Evolutionary conservation across 75 land plant genomes (phyloP).

Genomic region (Picea sitchensis): DNA sequence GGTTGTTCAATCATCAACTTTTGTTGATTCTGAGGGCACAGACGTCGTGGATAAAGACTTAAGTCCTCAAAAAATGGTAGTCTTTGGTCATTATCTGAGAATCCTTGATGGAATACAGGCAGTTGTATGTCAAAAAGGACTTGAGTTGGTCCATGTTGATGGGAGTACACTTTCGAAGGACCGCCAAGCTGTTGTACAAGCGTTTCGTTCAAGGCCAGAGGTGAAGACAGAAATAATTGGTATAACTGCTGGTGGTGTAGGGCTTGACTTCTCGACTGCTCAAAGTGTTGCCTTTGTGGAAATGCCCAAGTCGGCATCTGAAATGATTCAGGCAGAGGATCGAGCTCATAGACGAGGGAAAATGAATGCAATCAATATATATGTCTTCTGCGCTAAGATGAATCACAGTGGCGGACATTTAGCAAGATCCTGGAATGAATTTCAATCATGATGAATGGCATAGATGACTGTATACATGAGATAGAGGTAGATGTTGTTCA

Average conservation of each 20-base stretch:
- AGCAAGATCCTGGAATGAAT: slow-evolving; percentile 73
- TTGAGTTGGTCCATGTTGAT: slow-evolving; percentile 85
- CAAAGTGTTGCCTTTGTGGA: slow-evolving; percentile 80
- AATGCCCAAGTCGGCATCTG: slow-evolving; percentile 67
- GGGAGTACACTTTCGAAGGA: slow-evolving; percentile 67
- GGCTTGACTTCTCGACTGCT: slow-evolving; percentile 83
- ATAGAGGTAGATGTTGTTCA: no score
- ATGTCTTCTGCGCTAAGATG: slow-evolving; percentile 31
- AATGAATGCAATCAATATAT: no score
- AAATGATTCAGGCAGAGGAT: slow-evolving; percentile 68
- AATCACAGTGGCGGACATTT: slow-evolving; percentile 70
- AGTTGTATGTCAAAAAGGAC: slow-evolving; percentile 57
- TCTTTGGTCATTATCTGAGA: slow-evolving; percentile 86
- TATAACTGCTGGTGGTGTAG: slow-evolving; percentile 82
- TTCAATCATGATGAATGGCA: slow-evolving; percentile 77
- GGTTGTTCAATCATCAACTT: slow-evolving; percentile 70
- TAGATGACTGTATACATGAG: no score
- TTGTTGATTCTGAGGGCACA: slow-evolving; percentile 26
- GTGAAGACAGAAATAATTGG: slow-evolving; percentile 86
- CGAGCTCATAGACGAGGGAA: slow-evolving; percentile 15
- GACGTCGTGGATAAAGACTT: slow-evolving; percentile 12
- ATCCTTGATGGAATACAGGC: slow-evolving; percentile 90
- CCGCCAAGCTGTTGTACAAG: slow-evolving; percentile 62
- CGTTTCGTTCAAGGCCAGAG: slow-evolving; percentile 56
- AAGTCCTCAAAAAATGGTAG: slow-evolving; percentile 63